phyloP scores from a whole-genome alignment of 108 stramenopile genomes.

The Nannochloropsis salina region DNA sequence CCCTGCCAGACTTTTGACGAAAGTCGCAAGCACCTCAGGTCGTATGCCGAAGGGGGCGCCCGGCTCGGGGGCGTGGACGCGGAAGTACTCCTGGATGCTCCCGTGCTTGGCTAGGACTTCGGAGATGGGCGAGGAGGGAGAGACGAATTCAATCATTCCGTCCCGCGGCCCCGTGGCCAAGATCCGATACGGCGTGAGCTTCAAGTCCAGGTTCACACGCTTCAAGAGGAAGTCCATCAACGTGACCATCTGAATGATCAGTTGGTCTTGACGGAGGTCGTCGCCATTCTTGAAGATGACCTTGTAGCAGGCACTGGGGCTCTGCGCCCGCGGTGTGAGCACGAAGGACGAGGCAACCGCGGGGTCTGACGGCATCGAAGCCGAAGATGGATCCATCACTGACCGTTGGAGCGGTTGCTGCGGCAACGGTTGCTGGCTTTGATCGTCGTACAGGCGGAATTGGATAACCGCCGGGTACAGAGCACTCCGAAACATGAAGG shows the following conservation, averaged over 20 bases:
- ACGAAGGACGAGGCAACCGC: neutral
- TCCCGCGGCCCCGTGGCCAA: conserved; percentile 77
- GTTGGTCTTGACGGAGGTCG: conserved; percentile 97
- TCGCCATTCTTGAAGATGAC: conserved; percentile 98
- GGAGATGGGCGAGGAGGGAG: conserved; percentile 74
- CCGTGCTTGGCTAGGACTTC: conserved; percentile 74
- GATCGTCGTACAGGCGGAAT: conserved; percentile 53
- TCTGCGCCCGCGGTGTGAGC: neutral
- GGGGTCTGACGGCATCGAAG: neutral
- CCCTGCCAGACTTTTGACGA: conserved; percentile 90
- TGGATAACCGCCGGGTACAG: conserved; percentile 89
- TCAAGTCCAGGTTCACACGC: conserved; percentile 86
- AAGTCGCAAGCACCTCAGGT: conserved; percentile 73
- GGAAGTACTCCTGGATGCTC: conserved; percentile 60
- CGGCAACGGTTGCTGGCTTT: conserved; percentile 18
- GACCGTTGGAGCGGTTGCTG: neutral
- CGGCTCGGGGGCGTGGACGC: conserved; percentile 46
- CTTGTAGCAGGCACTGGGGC: neutral
- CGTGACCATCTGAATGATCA: conserved; percentile 89
- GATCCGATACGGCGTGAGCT: conserved; percentile 66
- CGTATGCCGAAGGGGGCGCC: conserved; percentile 45
- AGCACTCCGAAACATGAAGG: conserved; percentile 84
- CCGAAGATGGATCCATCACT: neutral
- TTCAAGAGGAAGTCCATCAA: conserved; percentile 94
- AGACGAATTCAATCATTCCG: conserved; percentile 96